Base-by-base conservation (phyloP, 164 flowering plant genomes). In the Sedum album region DNA sequence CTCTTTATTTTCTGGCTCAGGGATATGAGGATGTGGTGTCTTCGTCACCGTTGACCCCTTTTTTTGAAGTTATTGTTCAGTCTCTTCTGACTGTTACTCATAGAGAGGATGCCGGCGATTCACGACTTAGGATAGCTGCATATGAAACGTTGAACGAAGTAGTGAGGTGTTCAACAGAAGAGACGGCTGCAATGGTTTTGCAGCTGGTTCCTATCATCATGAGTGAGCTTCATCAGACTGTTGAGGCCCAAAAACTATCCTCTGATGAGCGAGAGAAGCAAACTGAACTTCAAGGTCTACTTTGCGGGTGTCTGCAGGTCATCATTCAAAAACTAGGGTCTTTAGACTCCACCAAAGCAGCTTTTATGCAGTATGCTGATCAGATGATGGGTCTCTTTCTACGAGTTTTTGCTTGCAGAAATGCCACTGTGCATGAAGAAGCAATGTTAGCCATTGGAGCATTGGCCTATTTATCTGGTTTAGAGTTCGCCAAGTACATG, bases 381-480 rank as follows among this genome's bases (percentile, higher is more conserved):
- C 86, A 85, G 74, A 80, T 83, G 71, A 82, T 85, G 89, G 74
- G 77, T 6, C 83, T 85, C 10, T 85, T 83, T 62, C 60, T 85
- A 51, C 78, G 84, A 68, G 87, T 83, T 13, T 85, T 85, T 77
- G 82, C 81, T 49, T 76, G 78, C 71, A 78, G 82, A 75, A 82
- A 73, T 72, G 87, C 89, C 33, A 84, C 85, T 3, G 86, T 80
- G 7, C 89, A 85, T 66, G 89, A 85, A 75, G 87, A 83, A 69
- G 85, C 87, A 26, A 82, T 85, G 87, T 83, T 85, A 60, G 89
- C 86, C 0, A 83, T 85, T 70, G 89, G 89, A 25, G 89, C 89
- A 51, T 76, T 85, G 67, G 87, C 87, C 6, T 85, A 84, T 73
- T 72, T 81, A 20, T 60, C 81, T 17, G 87, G 89, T 11, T 49